Conservation (phyloP, 2,329 filamentous ascomycete species). For the Fusarium compactum region DNA sequence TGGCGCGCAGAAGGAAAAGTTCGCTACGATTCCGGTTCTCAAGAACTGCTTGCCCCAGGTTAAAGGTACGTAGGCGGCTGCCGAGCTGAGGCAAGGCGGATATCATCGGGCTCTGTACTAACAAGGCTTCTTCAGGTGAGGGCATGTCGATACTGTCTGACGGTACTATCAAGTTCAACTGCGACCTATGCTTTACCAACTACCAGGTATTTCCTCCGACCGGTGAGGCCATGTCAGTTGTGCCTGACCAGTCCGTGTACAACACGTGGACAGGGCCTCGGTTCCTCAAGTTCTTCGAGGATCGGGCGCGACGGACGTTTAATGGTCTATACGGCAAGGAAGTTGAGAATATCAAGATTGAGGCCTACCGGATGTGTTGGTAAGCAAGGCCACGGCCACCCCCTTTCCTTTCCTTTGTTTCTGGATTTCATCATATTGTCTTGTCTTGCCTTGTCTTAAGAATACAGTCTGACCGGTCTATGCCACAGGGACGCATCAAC, state of each 20-base stretch:
- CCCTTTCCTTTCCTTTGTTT: not conserved
- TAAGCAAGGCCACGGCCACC: conserved; percentile 43
- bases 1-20: conserved; percentile 60
- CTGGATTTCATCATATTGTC: not conserved
- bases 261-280: conserved; percentile 56
- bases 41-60: conserved; percentile 58
- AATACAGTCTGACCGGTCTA: conserved; percentile 32
- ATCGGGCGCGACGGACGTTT: conserved; percentile 56
- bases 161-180: conserved; percentile 71
- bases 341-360: conserved; percentile 54
- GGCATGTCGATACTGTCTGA: conserved; percentile 60
- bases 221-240: conserved; percentile 65
- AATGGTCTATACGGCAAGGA: conserved; percentile 58
- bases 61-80: conserved; percentile 53
- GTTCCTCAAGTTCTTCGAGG: conserved; percentile 58
- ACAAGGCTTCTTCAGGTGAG: conserved; percentile 50
- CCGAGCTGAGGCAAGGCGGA: conserved; percentile 11
- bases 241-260: conserved; percentile 59
- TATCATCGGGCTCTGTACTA: conserved; percentile 25
- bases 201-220: conserved; percentile 59
- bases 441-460: not conserved
- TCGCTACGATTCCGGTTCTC: conserved; percentile 66
- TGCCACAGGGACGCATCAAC: conserved; percentile 69
- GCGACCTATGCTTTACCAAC: conserved; percentile 69
- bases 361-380: conserved; percentile 62